These are phyloP conservation scores for Acer saccharum DNA, from an alignment of 345 rosid species.

Conservation along the genomic window DNA sequence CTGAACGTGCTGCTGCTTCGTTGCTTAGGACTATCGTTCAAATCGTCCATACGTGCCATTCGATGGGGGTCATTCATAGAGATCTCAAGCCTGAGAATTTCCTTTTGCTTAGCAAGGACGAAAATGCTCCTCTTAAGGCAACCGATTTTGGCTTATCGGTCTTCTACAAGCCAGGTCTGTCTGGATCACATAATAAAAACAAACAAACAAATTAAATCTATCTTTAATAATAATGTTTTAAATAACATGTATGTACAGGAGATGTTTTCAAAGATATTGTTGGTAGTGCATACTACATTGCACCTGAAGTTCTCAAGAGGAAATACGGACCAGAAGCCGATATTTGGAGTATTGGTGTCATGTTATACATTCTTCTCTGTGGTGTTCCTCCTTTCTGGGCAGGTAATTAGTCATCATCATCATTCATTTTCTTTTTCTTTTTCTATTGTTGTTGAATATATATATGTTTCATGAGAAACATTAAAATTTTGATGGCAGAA, in stretches of 20 bases:
- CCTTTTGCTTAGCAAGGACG: slow-evolving; percentile 71
- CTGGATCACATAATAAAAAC: too few relatives aligned
- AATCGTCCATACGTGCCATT: slow-evolving; percentile 84
- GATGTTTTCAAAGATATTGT: slow-evolving; percentile 88
- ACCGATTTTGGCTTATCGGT: slow-evolving; percentile 91
- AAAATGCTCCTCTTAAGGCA: slow-evolving; percentile 86
- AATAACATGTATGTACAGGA: slow-evolving; percentile 27
- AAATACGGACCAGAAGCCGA: slow-evolving; percentile 92
- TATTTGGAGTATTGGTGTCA: slow-evolving; percentile 94
- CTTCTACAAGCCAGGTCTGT: slow-evolving; percentile 81
- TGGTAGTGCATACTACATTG: slow-evolving; percentile 95
- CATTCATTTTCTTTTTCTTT: not conserved
- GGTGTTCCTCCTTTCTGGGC: slow-evolving; percentile 99
- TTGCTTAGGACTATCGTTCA: slow-evolving; percentile 84
- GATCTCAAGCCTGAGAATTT: slow-evolving; percentile 98
- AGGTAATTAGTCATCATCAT: slow-evolving; percentile 36
- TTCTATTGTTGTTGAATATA: not conserved
- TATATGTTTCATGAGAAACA: not conserved
- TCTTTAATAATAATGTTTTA: too few relatives aligned
- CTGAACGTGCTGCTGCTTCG: slow-evolving; percentile 90
- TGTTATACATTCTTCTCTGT: slow-evolving; percentile 83
- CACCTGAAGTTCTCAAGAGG: slow-evolving; percentile 92
- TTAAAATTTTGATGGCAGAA: slow-evolving; percentile 39
- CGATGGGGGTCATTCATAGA: slow-evolving; percentile 94
- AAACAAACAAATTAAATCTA: slow-evolving; percentile 14